A percentile compares a stretch with the other conserved stretches of the same genome.
Evolutionary conservation across 345 rosid species (phyloP).

Genomic region (Arabis alpina): DNA sequence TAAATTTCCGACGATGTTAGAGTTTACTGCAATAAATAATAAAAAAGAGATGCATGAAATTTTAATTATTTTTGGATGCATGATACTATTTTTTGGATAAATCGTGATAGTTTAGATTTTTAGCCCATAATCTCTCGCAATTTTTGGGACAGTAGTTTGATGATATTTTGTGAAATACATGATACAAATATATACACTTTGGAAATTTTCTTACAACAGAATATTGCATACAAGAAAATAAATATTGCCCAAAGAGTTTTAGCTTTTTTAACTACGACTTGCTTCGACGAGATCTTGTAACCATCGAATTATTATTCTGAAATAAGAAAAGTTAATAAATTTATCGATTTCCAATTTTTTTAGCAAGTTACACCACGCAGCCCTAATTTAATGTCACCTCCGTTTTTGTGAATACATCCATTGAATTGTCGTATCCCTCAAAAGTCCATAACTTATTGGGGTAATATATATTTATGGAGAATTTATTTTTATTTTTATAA

Average conservation of each 20-base stretch:
- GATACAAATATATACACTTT: neutral
- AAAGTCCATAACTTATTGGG: slow-evolving; percentile 39
- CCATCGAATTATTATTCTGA: neutral
- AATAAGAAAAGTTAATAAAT: neutral
- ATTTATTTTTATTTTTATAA: slow-evolving; percentile 8
- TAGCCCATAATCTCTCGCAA: no score
- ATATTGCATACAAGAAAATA: neutral
- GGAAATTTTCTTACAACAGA: neutral
- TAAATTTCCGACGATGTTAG: neutral
- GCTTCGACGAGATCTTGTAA: slow-evolving; percentile 15
- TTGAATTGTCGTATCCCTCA: slow-evolving; percentile 39
- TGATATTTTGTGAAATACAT: neutral
- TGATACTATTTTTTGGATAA: no score
- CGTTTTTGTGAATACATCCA: slow-evolving; percentile 43
- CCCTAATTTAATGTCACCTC: slow-evolving; percentile 40
- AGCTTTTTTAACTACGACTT: neutral
- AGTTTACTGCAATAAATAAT: neutral
- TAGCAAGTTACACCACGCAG: slow-evolving; percentile 32
- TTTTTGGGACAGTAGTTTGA: no score
- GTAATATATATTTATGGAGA: slow-evolving; percentile 11
- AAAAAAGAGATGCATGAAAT: neutral
- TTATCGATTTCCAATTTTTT: slow-evolving; percentile 6
- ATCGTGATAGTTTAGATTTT: no score
- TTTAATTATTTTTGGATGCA: neutral
- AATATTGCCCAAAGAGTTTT: neutral